phyloP scores from a whole-genome alignment of 345 rosid species.

The Populus pruinosa region DNA sequence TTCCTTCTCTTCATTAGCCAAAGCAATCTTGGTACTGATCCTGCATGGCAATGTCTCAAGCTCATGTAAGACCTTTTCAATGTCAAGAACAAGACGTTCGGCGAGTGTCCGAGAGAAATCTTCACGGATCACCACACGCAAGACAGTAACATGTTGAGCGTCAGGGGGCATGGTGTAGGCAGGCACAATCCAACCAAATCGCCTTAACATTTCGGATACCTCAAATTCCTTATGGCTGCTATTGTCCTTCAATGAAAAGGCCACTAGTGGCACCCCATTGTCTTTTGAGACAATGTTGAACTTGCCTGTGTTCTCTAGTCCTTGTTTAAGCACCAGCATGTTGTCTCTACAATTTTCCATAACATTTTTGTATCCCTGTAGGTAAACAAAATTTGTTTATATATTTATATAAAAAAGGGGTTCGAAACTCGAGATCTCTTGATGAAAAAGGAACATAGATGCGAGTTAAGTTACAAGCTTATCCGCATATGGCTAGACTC shows the following conservation, averaged over 20 bases:
- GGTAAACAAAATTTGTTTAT: background rate
- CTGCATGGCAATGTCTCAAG: constrained; percentile 22
- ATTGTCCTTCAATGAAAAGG: constrained; percentile 28
- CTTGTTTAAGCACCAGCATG: constrained; percentile 23
- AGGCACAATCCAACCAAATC: constrained; percentile 33
- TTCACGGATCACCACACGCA: constrained; percentile 26
- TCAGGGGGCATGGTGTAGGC: constrained; percentile 35
- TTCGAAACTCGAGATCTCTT: too few relatives aligned
- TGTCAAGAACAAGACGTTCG: constrained; percentile 23
- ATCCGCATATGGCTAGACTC: background rate
- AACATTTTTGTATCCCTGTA: constrained; percentile 23
- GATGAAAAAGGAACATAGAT: too few relatives aligned
- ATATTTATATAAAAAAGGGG: background rate
- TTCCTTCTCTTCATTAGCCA: background rate
- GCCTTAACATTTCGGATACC: constrained; percentile 25
- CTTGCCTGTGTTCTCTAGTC: constrained; percentile 22
- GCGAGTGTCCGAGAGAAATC: constrained; percentile 30
- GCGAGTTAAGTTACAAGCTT: too few relatives aligned
- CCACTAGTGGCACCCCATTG: constrained; percentile 25
- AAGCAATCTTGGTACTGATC: background rate
- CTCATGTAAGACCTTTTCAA: constrained; percentile 23
- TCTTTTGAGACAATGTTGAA: constrained; percentile 28
- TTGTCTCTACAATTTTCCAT: constrained; percentile 36
- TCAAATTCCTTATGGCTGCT: constrained; percentile 23
- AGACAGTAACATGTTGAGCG: constrained; percentile 28